Conservation (phyloP, 306 rosid genomes). For the Astragalus glycyphyllos region DNA sequence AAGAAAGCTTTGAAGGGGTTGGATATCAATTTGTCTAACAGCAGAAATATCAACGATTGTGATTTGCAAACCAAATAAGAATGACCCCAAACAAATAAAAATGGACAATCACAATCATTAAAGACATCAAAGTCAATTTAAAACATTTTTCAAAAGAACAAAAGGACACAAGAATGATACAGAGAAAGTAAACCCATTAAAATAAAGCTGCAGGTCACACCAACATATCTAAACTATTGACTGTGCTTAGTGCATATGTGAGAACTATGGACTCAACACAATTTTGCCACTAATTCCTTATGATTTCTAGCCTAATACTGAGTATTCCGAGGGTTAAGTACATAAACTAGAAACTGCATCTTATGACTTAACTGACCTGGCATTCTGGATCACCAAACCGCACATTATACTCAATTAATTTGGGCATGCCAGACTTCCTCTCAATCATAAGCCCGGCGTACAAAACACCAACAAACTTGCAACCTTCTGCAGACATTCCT, state of each 20-base stretch:
- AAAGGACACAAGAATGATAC: neutral
- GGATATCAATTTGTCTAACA: neutral
- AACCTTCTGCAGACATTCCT: constrained; percentile 92
- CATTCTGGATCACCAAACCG: constrained; percentile 99
- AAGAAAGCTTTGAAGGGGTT: constrained; percentile 21
- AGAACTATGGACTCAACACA: constrained; percentile 11
- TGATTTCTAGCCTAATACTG: neutral
- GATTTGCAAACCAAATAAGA: constrained; percentile 17
- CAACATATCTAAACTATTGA: constrained; percentile 23
- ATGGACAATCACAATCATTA: neutral
- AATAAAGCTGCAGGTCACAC: neutral
- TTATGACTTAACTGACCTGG: constrained; percentile 68
- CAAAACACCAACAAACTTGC: constrained; percentile 92
- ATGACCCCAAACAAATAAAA: constrained; percentile 9
- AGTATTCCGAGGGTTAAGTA: constrained; percentile 13
- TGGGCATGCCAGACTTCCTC: constrained; percentile 90
- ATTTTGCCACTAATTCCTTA: neutral
- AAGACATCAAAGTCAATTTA: neutral
- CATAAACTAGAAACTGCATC: constrained; percentile 18
- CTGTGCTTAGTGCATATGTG: constrained; percentile 7
- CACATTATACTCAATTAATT: constrained; percentile 92
- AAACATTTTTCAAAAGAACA: constrained; percentile 7
- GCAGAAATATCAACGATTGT: neutral
- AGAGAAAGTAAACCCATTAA: neutral
- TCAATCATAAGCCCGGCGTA: constrained; percentile 98